Evolutionary conservation across 352 stramenopile genomes (phyloP), one percentile per base, ranked within the genome.

Genomic region (Halophytophthora batemanensis): DNA sequence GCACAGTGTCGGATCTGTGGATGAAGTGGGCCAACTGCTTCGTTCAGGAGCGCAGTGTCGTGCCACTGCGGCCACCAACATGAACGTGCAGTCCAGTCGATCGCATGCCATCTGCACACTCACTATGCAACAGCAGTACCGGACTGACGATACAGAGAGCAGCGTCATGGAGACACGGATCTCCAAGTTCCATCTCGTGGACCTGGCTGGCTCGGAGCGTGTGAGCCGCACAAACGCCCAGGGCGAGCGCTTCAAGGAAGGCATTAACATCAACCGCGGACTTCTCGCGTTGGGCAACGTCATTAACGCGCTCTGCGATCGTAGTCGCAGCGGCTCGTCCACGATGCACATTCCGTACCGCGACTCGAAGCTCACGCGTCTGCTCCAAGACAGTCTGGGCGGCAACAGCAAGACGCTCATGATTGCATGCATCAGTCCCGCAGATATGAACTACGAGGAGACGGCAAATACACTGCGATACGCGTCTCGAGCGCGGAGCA

Each of bases 401-500:
- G 90, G 87, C 2, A 97, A 97, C 69, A 94, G 82, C 50, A 95
- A 96, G 59, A 97, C 87, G 2, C 48, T 96, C 12, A 96, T 97
- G 86, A 91, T 97, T 41, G 82, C 86, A 14, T 91, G 77, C 42
- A 57, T 90, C 35, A 95, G 78, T 41, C 86, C 88, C 0, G 81
- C 87, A 0, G 74, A 89, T 25, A 48, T 89, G 6, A 95, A 96
- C 50, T 84, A 86, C 40, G 78, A 92, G 57, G 98, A 99, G 65
- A 99, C 96, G 0, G 72, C 97, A 10, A 98, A 88, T 28, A 99
- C 97, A 44, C 73, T 99, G 15, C 82, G 96, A 15, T 93, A 90
- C 55, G 96, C 96, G 1, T 96, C 96, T 45, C 87, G 97, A 18
- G 94, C 97, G 5, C 98, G 98, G 40, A 98, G 98, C 49, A 99